Percentiles rank a stretch among this genome's conserved stretches.
These are phyloP conservation scores for Hericium erinaceus DNA, from an alignment of 768 basidiomycete species.

Conservation along the genomic window DNA sequence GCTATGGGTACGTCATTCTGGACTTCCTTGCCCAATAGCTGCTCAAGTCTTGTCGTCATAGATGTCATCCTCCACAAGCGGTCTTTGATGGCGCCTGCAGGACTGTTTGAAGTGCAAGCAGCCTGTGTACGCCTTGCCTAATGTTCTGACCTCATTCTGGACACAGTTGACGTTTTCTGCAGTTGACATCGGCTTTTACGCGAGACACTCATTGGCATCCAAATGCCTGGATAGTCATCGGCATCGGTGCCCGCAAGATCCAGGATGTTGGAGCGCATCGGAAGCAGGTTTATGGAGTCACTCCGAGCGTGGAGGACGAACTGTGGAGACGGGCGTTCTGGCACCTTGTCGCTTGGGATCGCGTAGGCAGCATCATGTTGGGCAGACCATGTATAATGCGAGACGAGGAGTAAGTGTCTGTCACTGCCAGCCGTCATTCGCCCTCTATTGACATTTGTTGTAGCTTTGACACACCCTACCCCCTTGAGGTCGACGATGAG, in stretches of 20 bases:
- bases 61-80: slow-evolving; percentile 42
- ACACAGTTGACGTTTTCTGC: neutral
- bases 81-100: slow-evolving; percentile 45
- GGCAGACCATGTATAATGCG: slow-evolving; percentile 48
- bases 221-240: slow-evolving; percentile 37
- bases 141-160: neutral
- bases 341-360: slow-evolving; percentile 52
- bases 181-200: slow-evolving; percentile 42
- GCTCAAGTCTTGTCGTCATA: slow-evolving; percentile 18
- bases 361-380: slow-evolving; percentile 40
- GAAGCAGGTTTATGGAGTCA: slow-evolving; percentile 23
- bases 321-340: slow-evolving; percentile 45
- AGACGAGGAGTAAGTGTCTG: slow-evolving; percentile 54
- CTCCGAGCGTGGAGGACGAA: slow-evolving; percentile 32
- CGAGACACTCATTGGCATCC: slow-evolving; percentile 35
- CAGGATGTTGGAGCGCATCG: slow-evolving; percentile 45
- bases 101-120: slow-evolving; percentile 56
- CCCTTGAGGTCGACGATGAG: slow-evolving; percentile 48
- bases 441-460: neutral
- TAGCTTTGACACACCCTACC: slow-evolving; percentile 41
- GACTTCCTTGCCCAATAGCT: neutral
- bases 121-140: slow-evolving; percentile 28
- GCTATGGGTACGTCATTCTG: slow-evolving; percentile 36
- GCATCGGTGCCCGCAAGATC: slow-evolving; percentile 38
- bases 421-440: slow-evolving; percentile 1